Percentiles rank a stretch among this genome's conserved stretches.
phyloP scores from a whole-genome alignment of 345 rosid genomes.

The Erodium maritimum region DNA sequence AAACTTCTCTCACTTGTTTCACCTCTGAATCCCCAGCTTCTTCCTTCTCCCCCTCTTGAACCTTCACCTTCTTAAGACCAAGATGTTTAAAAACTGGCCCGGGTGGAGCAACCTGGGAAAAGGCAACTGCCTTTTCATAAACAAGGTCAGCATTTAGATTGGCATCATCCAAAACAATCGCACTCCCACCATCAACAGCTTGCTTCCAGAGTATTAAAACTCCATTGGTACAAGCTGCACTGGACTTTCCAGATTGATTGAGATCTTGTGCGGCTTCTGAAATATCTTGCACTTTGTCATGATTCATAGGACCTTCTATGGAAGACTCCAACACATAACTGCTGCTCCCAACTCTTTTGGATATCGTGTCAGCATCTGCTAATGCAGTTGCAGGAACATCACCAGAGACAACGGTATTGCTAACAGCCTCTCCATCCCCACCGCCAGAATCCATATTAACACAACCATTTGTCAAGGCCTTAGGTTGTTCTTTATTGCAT shows the following conservation, averaged over 20 bases:
- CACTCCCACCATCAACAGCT: constrained; percentile 68
- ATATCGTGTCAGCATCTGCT: background rate
- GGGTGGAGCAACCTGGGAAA: constrained; percentile 44
- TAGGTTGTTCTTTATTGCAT: constrained; percentile 5
- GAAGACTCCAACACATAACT: constrained; percentile 7
- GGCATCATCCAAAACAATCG: constrained; percentile 36
- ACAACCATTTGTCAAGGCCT: constrained; percentile 1
- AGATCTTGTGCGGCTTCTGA: constrained; percentile 18
- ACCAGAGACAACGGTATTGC: constrained; percentile 5
- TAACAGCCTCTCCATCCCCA: constrained; percentile 16
- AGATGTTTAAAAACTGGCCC: constrained; percentile 42
- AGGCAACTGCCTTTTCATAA: constrained; percentile 40
- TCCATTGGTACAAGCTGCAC: constrained; percentile 21
- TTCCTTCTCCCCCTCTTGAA: constrained; percentile 25
- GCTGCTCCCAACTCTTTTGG: constrained; percentile 6
- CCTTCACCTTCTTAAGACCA: constrained; percentile 30
- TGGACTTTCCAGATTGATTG: constrained; percentile 7
- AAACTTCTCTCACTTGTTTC: constrained; percentile 16
- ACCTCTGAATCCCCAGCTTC: constrained; percentile 16
- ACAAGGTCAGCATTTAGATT: constrained; percentile 50
- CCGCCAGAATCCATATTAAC: constrained; percentile 1
- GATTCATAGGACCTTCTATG: constrained; percentile 1
- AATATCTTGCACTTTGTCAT: constrained; percentile 10
- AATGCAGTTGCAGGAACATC: constrained; percentile 9
- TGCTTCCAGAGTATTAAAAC: constrained; percentile 40